phyloP scores from a whole-genome alignment of 2,329 filamentous ascomycete genomes.

The Lachnellula arida region DNA sequence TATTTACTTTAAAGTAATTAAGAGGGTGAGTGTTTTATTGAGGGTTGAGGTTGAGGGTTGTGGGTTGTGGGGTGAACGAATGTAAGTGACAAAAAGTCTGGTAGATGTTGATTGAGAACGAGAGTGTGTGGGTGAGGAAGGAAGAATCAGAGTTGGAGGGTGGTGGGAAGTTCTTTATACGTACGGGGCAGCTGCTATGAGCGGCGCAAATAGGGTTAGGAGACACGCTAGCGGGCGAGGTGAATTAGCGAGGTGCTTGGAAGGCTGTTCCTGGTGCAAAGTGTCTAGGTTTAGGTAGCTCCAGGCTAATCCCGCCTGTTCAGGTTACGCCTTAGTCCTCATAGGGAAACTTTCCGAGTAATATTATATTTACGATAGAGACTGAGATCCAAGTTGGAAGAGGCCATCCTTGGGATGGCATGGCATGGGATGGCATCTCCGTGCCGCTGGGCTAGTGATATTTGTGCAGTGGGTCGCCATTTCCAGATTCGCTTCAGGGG shows the following conservation, averaged over 20 bases:
- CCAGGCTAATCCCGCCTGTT: background rate
- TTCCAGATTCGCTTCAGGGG: background rate
- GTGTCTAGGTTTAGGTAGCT: background rate
- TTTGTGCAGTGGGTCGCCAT: background rate
- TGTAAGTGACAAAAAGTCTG: conserved; percentile 32
- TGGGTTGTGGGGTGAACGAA: conserved; percentile 26
- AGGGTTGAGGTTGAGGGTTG: conserved; percentile 2
- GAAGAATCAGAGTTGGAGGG: conserved; percentile 1
- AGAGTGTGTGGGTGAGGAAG: conserved; percentile 14
- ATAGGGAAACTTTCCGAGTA: too few species aligned
- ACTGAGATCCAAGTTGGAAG: background rate
- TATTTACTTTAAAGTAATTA: conserved; percentile 24
- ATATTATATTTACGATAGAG: background rate
- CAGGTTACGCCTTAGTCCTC: too few species aligned
- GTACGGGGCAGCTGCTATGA: background rate
- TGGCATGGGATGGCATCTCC: background rate
- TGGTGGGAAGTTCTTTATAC: conserved; percentile 12
- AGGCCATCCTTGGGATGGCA: background rate
- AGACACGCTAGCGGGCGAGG: background rate
- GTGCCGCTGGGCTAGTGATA: background rate
- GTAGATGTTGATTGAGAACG: conserved; percentile 9
- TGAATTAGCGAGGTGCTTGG: background rate
- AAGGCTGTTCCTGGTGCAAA: background rate
- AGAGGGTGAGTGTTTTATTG: conserved; percentile 10
- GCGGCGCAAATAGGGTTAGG: background rate